phyloP scores from a whole-genome alignment of 495 filamentous ascomycete species.

The Evansstolkia leycettana region DNA sequence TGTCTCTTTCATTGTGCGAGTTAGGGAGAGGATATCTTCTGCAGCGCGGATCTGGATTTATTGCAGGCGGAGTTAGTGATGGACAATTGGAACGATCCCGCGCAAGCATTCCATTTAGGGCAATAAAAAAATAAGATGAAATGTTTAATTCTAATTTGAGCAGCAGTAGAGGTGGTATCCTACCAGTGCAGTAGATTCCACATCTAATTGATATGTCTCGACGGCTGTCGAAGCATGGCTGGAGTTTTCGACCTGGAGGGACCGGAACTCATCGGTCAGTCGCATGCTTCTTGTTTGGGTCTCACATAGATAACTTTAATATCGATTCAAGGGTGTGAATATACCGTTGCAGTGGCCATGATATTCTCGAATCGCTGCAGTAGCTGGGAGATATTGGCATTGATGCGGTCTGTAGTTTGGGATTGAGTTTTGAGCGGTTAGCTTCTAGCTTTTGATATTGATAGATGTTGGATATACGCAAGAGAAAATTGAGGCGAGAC shows the following conservation, averaged over 20 bases:
- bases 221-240: constrained; percentile 39
- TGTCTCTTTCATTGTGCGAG: constrained; percentile 55
- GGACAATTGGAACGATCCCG: no score
- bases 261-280: no score
- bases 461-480: no score
- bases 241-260: constrained; percentile 24
- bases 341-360: constrained; percentile 42
- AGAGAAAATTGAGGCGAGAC: no score
- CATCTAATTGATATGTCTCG: constrained; percentile 48
- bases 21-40: constrained; percentile 53
- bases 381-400: constrained; percentile 40
- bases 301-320: no score
- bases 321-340: constrained; percentile 5
- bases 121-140: no score
- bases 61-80: background rate
- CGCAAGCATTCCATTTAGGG: no score
- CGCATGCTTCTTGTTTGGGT: no score
- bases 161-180: constrained; percentile 2
- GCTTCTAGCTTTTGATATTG: no score
- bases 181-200: constrained; percentile 53
- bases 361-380: constrained; percentile 52
- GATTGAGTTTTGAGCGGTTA: constrained; percentile 7
- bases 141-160: background rate
- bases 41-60: constrained; percentile 43
- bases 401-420: constrained; percentile 39